These are phyloP conservation scores for Hypomyces perniciosus DNA, from an alignment of 2,329 filamentous ascomycete species.

Conservation along the genomic window DNA sequence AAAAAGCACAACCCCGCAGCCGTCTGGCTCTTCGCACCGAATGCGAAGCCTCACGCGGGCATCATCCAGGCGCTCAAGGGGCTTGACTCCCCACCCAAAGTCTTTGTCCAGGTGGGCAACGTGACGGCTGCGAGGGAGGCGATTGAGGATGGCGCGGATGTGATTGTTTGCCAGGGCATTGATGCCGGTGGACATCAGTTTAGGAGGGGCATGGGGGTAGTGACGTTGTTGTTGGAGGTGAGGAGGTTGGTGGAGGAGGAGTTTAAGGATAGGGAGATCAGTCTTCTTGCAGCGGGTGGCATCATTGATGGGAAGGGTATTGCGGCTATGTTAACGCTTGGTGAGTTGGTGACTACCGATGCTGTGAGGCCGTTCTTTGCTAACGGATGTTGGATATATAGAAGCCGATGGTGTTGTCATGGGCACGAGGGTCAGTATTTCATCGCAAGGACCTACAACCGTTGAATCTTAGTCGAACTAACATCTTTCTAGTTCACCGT, in stretches of 20 bases:
- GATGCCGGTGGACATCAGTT: constrained; percentile 62
- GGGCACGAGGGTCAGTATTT: constrained; percentile 34
- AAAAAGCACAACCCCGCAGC: constrained; percentile 48
- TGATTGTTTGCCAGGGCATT: constrained; percentile 55
- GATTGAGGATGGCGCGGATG: constrained; percentile 45
- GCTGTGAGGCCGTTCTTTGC: background rate
- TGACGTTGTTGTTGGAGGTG: constrained; percentile 54
- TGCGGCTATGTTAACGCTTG: constrained; percentile 49
- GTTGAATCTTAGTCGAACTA: background rate
- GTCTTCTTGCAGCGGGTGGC: constrained; percentile 53
- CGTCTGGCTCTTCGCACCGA: constrained; percentile 62
- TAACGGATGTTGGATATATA: constrained; percentile 16
- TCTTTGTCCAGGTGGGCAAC: constrained; percentile 58
- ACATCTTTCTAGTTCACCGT: constrained; percentile 34
- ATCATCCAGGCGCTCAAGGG: constrained; percentile 32
- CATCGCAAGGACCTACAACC: too few species aligned
- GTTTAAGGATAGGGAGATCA: constrained; percentile 28
- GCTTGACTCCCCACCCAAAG: constrained; percentile 32
- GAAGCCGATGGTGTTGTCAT: constrained; percentile 39
- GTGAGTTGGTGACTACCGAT: constrained; percentile 25
- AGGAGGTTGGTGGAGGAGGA: constrained; percentile 37
- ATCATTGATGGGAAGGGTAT: constrained; percentile 51
- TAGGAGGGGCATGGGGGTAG: constrained; percentile 45
- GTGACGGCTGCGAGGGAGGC: constrained; percentile 48
- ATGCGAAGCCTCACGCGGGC: constrained; percentile 31